Evolutionary conservation across 495 filamentous ascomycete species (phyloP).

Genomic region (Glonium stellatum): DNA sequence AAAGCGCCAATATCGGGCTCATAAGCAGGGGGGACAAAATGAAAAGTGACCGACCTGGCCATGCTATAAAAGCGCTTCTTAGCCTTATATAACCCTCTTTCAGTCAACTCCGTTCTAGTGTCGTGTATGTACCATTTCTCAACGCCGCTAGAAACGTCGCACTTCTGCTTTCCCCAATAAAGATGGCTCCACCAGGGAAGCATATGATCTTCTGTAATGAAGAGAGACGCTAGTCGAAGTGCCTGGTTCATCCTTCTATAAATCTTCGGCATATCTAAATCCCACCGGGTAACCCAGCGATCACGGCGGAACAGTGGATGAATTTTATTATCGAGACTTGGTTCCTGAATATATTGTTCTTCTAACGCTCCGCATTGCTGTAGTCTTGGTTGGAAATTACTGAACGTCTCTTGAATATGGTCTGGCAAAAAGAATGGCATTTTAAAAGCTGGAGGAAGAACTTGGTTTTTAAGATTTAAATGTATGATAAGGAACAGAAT

Average conservation of each 20-base stretch:
- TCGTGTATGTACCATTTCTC: neutral
- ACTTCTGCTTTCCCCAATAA: neutral
- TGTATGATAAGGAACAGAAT: no score
- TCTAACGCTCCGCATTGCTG: no score
- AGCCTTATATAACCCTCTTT: neutral
- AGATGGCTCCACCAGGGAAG: neutral
- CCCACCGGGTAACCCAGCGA: neutral
- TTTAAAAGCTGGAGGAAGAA: no score
- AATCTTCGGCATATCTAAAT: neutral
- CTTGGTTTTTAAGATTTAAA: no score
- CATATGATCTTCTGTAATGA: neutral
- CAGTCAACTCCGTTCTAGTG: neutral
- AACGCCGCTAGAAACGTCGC: neutral
- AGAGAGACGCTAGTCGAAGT: neutral
- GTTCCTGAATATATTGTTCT: neutral
- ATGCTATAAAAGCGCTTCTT: neutral
- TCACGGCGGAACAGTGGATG: neutral
- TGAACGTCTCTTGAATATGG: no score
- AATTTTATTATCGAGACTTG: neutral
- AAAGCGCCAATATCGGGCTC: neutral
- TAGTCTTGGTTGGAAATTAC: no score
- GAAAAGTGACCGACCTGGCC: neutral
- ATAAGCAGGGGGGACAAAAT: neutral
- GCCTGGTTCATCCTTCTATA: neutral
- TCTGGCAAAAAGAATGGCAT: no score